A percentile compares a stretch with the other conserved stretches of the same genome.
phyloP scores from a whole-genome alignment of 495 filamentous ascomycete species.

The Chaetomium cochliodes region DNA sequence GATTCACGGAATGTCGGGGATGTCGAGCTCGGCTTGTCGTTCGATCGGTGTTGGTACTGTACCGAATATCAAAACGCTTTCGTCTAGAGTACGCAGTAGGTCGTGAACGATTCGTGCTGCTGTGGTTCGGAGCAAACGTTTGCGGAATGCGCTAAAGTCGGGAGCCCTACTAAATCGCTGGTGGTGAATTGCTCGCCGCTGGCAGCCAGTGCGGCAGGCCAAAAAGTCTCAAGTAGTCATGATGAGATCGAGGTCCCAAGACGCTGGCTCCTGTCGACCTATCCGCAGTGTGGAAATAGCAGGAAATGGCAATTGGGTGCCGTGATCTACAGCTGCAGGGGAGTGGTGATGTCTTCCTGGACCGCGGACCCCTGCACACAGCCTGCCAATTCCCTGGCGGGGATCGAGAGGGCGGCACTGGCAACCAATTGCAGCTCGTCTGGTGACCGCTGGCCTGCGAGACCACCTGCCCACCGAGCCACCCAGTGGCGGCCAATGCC shows the following conservation, averaged over 20 bases:
- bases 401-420: no score
- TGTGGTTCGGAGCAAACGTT: not conserved
- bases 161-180: not conserved
- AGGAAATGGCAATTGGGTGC: not conserved
- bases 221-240: not conserved
- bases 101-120: no score
- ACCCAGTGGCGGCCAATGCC: no score
- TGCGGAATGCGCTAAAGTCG: not conserved
- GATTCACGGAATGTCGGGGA: not conserved
- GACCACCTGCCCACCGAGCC: no score
- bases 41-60: no score
- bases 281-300: not conserved
- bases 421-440: no score
- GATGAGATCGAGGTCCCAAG: not conserved
- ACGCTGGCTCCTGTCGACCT: not conserved
- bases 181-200: not conserved
- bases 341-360: slow-evolving; percentile 26
- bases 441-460: no score
- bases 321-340: slow-evolving; percentile 14
- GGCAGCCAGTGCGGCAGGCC: not conserved
- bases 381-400: no score
- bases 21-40: not conserved
- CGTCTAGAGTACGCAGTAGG: no score
- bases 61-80: no score
- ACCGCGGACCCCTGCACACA: no score